Evolutionary conservation across 495 filamentous ascomycete genomes (phyloP).

Genomic region (Terfezia boudieri): DNA sequence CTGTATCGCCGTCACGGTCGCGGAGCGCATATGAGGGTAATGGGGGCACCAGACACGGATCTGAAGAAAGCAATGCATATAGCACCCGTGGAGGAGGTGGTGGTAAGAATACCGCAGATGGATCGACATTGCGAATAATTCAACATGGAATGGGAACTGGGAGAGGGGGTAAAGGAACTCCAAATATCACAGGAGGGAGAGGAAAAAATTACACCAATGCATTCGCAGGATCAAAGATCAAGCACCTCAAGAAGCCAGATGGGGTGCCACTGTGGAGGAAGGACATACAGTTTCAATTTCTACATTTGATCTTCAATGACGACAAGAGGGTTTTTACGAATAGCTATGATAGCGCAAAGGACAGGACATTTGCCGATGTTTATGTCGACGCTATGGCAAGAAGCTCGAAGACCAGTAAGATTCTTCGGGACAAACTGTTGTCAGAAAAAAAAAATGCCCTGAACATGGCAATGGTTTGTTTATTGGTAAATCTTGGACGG

Average conservation of each 20-base stretch:
- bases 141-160: not conserved
- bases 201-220: slow-evolving; percentile 1
- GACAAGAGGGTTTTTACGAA: slow-evolving; percentile 71
- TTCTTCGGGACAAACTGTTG: slow-evolving; percentile 87
- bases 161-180: not conserved
- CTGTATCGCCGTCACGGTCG: slow-evolving; percentile 5
- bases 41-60: slow-evolving; percentile 1
- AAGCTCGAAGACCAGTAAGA: slow-evolving; percentile 98
- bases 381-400: slow-evolving; percentile 97
- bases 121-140: not conserved
- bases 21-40: slow-evolving; percentile 14
- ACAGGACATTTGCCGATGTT: slow-evolving; percentile 77
- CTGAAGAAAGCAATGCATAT: not conserved
- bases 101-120: slow-evolving; percentile 3
- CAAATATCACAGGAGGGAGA: not conserved
- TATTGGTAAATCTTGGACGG: slow-evolving; percentile 86
- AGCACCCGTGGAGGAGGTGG: not conserved
- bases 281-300: slow-evolving; percentile 93
- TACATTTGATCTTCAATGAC: slow-evolving; percentile 77
- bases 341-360: slow-evolving; percentile 43
- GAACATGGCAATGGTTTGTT: slow-evolving; percentile 97
- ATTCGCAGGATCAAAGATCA: slow-evolving; percentile 77
- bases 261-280: slow-evolving; percentile 90
- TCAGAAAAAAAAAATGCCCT: slow-evolving; percentile 78
- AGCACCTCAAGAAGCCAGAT: slow-evolving; percentile 93